phyloP scores from a whole-genome alignment of 2,329 filamentous ascomycete genomes.

The Epichloe scottii region DNA sequence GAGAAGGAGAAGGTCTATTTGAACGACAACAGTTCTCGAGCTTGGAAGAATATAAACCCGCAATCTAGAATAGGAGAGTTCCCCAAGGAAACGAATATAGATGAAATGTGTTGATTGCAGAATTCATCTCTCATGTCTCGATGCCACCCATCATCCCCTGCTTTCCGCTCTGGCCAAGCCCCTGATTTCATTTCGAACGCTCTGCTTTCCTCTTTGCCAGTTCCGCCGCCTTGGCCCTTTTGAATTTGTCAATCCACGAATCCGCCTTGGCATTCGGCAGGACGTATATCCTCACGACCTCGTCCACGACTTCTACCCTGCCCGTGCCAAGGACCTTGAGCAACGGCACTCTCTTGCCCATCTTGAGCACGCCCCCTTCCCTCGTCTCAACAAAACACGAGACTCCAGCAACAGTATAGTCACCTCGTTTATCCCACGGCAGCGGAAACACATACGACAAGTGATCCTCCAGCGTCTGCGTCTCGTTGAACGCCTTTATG shows the following conservation, averaged over 20 bases:
- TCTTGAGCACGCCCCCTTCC: slow-evolving; percentile 70
- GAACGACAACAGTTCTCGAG: background rate
- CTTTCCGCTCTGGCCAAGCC: background rate
- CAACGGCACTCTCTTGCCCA: slow-evolving; percentile 72
- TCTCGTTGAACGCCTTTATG: slow-evolving; percentile 75
- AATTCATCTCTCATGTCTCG: background rate
- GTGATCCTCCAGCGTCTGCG: slow-evolving; percentile 62
- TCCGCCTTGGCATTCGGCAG: slow-evolving; percentile 59
- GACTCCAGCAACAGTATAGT: slow-evolving; percentile 54
- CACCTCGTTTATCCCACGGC: slow-evolving; percentile 65
- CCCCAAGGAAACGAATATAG: too few relatives aligned
- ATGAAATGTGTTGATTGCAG: too few relatives aligned
- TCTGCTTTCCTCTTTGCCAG: slow-evolving; percentile 15
- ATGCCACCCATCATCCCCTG: background rate
- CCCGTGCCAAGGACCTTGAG: slow-evolving; percentile 62
- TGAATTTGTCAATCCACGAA: slow-evolving; percentile 76
- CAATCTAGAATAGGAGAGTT: too few relatives aligned
- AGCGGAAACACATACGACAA: slow-evolving; percentile 75
- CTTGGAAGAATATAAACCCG: too few relatives aligned
- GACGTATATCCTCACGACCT: slow-evolving; percentile 70
- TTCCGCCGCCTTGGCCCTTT: slow-evolving; percentile 52
- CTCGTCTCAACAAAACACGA: slow-evolving; percentile 85
- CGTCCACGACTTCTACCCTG: slow-evolving; percentile 79
- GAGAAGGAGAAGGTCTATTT: background rate
- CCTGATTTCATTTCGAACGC: background rate